A percentile compares a stretch with the other conserved stretches of the same genome.
phyloP scores from a whole-genome alignment of 2,329 filamentous ascomycete species.

The Fusarium circinatum region DNA sequence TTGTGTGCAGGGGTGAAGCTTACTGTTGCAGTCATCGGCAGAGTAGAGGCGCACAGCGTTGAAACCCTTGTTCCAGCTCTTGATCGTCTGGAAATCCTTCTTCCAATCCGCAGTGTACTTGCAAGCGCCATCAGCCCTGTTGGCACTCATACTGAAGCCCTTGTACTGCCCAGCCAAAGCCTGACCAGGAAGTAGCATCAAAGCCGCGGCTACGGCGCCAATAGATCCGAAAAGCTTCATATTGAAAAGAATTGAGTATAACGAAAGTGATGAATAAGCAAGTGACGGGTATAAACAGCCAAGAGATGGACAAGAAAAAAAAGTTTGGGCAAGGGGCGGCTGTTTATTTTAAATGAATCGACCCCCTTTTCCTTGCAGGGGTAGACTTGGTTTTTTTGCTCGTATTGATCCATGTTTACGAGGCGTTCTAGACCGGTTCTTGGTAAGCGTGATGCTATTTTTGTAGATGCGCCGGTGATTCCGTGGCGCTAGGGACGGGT shows the following conservation, averaged over 20 bases:
- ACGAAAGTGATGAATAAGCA: constrained; percentile 14
- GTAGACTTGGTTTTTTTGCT: neutral
- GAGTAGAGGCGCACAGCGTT: constrained; percentile 40
- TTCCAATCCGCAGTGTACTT: constrained; percentile 41
- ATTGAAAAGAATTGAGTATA: neutral
- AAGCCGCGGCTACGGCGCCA: constrained; percentile 24
- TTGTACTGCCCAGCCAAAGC: constrained; percentile 39
- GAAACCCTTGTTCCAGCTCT: constrained; percentile 41
- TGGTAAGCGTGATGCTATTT: constrained; percentile 16
- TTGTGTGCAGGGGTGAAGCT: neutral
- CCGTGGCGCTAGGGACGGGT: neutral
- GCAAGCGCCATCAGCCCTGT: constrained; percentile 35
- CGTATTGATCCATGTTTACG: constrained; percentile 11
- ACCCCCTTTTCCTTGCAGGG: constrained; percentile 8
- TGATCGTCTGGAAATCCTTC: constrained; percentile 41
- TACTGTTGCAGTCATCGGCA: constrained; percentile 37
- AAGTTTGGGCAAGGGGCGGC: neutral
- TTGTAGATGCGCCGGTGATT: neutral
- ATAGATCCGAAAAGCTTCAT: constrained; percentile 38
- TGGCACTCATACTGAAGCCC: constrained; percentile 41
- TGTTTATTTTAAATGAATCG: constrained; percentile 19
- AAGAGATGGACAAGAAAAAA: neutral
- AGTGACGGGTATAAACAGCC: neutral
- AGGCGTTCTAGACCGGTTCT: constrained; percentile 15
- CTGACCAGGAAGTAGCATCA: constrained; percentile 34